phyloP scores from a whole-genome alignment of 768 basidiomycete species.

The Leccinum subgranulosum region DNA sequence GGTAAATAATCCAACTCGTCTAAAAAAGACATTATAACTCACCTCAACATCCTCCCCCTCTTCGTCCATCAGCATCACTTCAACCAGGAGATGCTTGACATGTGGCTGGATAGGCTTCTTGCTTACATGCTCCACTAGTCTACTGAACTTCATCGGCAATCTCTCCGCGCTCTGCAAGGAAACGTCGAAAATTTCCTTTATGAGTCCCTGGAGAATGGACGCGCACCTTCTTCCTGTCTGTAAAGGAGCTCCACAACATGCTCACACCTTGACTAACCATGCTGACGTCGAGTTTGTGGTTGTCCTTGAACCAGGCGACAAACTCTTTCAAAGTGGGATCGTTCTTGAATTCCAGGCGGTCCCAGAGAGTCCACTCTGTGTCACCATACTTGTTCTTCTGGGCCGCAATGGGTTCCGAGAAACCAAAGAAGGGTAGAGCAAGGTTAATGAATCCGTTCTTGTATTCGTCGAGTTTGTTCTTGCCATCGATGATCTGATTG shows the following conservation, averaged over 20 bases:
- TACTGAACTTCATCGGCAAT: conserved; percentile 84
- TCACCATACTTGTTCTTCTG: conserved; percentile 83
- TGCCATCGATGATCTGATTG: conserved; percentile 86
- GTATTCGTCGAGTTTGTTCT: conserved; percentile 89
- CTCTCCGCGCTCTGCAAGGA: conserved; percentile 76
- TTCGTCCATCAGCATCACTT: conserved; percentile 92
- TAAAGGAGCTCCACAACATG: conserved; percentile 96
- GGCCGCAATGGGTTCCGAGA: conserved; percentile 94
- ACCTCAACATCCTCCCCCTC: conserved; percentile 96
- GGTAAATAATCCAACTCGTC: neutral
- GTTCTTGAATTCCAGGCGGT: conserved; percentile 89
- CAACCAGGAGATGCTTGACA: conserved; percentile 81
- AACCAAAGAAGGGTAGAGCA: conserved; percentile 97
- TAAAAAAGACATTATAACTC: conserved; percentile 7
- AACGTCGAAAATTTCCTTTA: conserved; percentile 6
- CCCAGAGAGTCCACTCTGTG: conserved; percentile 97
- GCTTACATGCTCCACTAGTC: conserved; percentile 89
- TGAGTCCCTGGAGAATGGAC: neutral
- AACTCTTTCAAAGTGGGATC: conserved; percentile 88
- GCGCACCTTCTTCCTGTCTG: conserved; percentile 86
- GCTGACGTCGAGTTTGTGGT: conserved; percentile 82
- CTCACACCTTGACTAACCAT: conserved; percentile 99
- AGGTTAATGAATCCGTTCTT: conserved; percentile 99
- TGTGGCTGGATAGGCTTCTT: conserved; percentile 90
- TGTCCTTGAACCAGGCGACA: conserved; percentile 75